Conservation (phyloP, 768 basidiomycete species). For the Dentipellis fragilis region DNA sequence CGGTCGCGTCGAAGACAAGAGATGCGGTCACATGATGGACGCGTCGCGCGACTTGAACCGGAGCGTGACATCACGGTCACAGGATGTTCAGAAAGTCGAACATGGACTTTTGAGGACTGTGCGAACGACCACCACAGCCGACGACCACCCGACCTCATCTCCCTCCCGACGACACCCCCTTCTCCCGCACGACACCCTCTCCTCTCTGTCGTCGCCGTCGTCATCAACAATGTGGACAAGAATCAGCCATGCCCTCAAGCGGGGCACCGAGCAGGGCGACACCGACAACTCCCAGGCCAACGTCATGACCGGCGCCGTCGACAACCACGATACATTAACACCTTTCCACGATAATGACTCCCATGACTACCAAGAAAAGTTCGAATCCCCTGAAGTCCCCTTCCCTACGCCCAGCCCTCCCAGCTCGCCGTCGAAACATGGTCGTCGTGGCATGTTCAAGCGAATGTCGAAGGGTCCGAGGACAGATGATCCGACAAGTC, state of each 20-base stretch:
- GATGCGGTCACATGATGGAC: constrained; percentile 9
- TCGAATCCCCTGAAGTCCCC: constrained; percentile 6
- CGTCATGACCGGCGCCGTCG: constrained; percentile 4
- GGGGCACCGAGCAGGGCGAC: constrained; percentile 4
- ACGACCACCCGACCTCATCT: constrained; percentile 4
- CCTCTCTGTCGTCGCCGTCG: not conserved
- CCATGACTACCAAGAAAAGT: constrained; percentile 3
- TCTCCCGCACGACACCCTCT: not conserved
- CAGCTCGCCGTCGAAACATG: constrained; percentile 10
- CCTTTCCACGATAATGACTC: constrained; percentile 1
- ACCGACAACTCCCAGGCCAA: constrained; percentile 2
- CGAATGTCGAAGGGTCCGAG: constrained; percentile 11
- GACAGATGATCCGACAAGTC: constrained; percentile 5
- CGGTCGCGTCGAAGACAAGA: not conserved
- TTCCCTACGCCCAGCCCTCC: constrained; percentile 12
- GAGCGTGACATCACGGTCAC: not conserved
- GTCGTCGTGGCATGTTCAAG: constrained; percentile 10
- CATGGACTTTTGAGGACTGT: not conserved
- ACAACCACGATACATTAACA: constrained; percentile 9
- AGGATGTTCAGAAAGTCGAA: constrained; percentile 6
- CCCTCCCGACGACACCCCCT: not conserved
- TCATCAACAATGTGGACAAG: constrained; percentile 11
- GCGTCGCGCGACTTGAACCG: not conserved
- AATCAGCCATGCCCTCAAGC: constrained; percentile 10
- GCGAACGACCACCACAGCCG: not conserved